phyloP scores from a whole-genome alignment of 2,329 filamentous ascomycete genomes.

The Botryotinia globosa region DNA sequence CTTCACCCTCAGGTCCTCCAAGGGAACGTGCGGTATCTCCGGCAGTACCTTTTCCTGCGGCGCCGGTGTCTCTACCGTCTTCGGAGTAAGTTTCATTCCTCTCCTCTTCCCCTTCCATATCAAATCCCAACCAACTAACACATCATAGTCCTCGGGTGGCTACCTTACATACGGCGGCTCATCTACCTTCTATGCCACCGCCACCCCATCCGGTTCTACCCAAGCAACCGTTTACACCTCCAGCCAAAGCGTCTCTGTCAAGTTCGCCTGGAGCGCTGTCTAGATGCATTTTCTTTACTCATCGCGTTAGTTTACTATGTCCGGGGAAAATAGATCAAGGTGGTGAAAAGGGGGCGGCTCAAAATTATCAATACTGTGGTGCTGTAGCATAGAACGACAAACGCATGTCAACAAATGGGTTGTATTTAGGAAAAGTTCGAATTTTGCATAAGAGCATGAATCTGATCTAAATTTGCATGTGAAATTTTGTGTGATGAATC shows the following conservation, averaged over 20 bases:
- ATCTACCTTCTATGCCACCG: conserved; percentile 38
- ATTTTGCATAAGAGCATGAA: not conserved
- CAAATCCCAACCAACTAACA: not conserved
- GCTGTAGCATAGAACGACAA: not conserved
- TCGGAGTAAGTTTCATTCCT: conserved; percentile 35
- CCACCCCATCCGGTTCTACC: conserved; percentile 36
- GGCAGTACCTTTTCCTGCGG: conserved; percentile 55
- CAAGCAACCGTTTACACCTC: conserved; percentile 37
- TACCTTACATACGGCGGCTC: conserved; percentile 34
- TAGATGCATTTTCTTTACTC: not conserved
- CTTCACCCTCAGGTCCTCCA: conserved; percentile 53
- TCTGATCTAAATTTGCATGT: not conserved
- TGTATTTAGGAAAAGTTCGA: not conserved
- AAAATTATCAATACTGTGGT: not conserved
- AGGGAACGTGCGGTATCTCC: conserved; percentile 57
- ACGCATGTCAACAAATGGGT: not conserved
- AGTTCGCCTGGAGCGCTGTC: conserved; percentile 35
- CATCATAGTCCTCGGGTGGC: conserved; percentile 21
- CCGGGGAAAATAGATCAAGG: not conserved
- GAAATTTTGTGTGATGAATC: not conserved
- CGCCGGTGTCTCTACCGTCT: conserved; percentile 43
- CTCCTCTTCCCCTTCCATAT: not conserved
- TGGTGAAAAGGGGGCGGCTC: not conserved
- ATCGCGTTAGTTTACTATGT: not conserved
- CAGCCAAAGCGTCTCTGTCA: conserved; percentile 34